Percentiles rank a stretch among this genome's conserved stretches.
Evolutionary conservation across 2,329 filamentous ascomycete genomes (phyloP).

Genomic region (Orbilia javanica): DNA sequence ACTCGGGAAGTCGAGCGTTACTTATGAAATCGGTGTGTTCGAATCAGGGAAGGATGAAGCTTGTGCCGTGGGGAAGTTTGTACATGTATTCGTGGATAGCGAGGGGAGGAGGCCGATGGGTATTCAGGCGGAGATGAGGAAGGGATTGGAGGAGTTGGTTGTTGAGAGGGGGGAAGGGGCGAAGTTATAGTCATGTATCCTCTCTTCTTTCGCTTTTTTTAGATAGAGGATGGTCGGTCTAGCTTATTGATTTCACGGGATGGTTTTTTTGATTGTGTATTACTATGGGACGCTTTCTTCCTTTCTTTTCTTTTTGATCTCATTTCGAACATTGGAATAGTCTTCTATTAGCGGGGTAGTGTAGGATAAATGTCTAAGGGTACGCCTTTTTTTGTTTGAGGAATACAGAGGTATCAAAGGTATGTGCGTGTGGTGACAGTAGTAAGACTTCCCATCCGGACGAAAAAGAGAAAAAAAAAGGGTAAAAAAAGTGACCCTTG

Average conservation of each 20-base stretch:
- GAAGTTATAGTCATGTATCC: constrained; percentile 28
- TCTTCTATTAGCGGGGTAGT: constrained; percentile 54
- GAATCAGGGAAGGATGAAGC: constrained; percentile 78
- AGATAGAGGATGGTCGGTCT: not conserved
- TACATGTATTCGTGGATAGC: constrained; percentile 89
- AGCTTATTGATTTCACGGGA: not conserved
- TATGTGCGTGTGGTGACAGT: constrained; percentile 18
- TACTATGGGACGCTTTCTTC: not conserved
- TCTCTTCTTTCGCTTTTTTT: no score
- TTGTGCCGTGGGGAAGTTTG: constrained; percentile 85
- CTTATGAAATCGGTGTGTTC: constrained; percentile 90
- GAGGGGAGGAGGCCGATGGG: constrained; percentile 75
- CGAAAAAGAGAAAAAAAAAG: constrained; percentile 49
- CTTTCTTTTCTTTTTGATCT: constrained; percentile 5
- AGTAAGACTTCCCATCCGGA: constrained; percentile 54
- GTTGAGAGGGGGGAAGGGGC: constrained; percentile 31
- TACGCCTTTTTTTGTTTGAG: constrained; percentile 15
- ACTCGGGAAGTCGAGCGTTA: constrained; percentile 86
- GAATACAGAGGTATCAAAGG: constrained; percentile 17
- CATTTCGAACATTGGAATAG: constrained; percentile 57
- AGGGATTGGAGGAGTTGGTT: constrained; percentile 40
- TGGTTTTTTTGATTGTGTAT: constrained; percentile 9
- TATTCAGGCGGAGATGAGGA: constrained; percentile 31
- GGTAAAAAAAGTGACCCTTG: constrained; percentile 37
- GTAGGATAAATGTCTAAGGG: constrained; percentile 50